These are phyloP conservation scores for Geotrichum phurueaensis DNA, from an alignment of 1,139 yeast genomes.

Conservation along the genomic window DNA sequence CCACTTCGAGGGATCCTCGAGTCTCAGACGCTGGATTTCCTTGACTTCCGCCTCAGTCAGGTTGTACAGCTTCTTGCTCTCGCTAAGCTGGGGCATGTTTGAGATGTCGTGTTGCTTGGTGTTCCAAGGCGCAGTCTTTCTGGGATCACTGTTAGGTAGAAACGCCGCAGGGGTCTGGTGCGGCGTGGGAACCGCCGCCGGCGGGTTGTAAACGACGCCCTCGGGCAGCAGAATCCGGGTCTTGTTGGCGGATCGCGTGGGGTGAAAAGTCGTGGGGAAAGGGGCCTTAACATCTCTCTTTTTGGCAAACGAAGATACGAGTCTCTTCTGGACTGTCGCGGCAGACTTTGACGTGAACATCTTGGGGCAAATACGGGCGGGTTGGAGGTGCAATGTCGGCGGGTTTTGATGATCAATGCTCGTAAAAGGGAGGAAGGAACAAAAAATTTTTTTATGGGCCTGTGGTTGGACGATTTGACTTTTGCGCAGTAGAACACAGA, in stretches of 20 bases:
- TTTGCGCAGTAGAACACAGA: slow-evolving; percentile 2
- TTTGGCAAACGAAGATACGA: slow-evolving; percentile 17
- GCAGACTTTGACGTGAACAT: slow-evolving; percentile 1
- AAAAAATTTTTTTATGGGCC: background rate
- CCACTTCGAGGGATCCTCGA: slow-evolving; percentile 56
- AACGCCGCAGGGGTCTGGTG: slow-evolving; percentile 67
- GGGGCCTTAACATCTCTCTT: slow-evolving; percentile 24
- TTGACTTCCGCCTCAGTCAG: slow-evolving; percentile 55
- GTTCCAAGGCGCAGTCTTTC: slow-evolving; percentile 38
- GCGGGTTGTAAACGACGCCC: slow-evolving; percentile 40
- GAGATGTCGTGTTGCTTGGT: slow-evolving; percentile 26
- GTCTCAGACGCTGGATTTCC: slow-evolving; percentile 59
- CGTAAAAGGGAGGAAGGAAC: background rate
- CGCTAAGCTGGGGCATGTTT: slow-evolving; percentile 35
- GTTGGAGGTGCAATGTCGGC: background rate
- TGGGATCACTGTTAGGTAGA: slow-evolving; percentile 58
- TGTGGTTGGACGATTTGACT: background rate
- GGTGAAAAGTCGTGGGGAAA: slow-evolving; percentile 40
- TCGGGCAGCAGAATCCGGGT: slow-evolving; percentile 37
- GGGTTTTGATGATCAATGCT: background rate
- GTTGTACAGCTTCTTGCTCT: slow-evolving; percentile 49
- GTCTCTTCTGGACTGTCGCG: slow-evolving; percentile 3
- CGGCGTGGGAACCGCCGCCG: slow-evolving; percentile 47
- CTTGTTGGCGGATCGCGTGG: slow-evolving; percentile 39
- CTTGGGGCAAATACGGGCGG: background rate